These are phyloP conservation scores for Nemania bipapillata DNA, from an alignment of 2,329 filamentous ascomycete species.

Conservation along the genomic window DNA sequence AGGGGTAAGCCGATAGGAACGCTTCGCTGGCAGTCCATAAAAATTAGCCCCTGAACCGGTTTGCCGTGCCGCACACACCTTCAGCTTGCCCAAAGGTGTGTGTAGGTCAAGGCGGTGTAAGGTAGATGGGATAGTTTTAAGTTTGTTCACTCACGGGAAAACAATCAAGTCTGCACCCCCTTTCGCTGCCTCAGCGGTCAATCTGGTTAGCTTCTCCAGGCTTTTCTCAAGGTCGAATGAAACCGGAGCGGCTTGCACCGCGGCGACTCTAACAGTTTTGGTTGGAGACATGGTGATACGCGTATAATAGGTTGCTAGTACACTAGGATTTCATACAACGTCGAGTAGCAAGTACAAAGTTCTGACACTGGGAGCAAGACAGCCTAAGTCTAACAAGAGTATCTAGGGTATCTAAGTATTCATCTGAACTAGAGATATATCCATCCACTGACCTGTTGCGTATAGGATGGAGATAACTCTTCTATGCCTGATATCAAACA, in stretches of 20 bases:
- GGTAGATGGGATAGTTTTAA: not conserved
- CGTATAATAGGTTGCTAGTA: slow-evolving; percentile 1
- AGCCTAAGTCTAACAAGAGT: slow-evolving; percentile 13
- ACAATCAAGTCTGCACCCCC: slow-evolving; percentile 55
- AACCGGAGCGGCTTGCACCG: slow-evolving; percentile 56
- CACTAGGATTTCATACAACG: not conserved
- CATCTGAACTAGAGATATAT: not conserved
- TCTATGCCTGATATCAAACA: slow-evolving; percentile 9
- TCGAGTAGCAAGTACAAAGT: not conserved
- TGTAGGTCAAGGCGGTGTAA: not conserved
- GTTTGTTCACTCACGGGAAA: slow-evolving; percentile 53
- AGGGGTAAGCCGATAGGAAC: slow-evolving; percentile 57
- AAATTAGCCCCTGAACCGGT: slow-evolving; percentile 6
- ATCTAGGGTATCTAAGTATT: not conserved
- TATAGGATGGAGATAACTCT: not conserved
- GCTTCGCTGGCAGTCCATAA: slow-evolving; percentile 49
- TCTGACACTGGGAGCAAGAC: not conserved
- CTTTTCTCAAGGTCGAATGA: slow-evolving; percentile 54
- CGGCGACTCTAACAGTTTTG: slow-evolving; percentile 53
- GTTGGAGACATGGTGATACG: slow-evolving; percentile 32
- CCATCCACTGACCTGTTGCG: slow-evolving; percentile 1
- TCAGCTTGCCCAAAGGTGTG: not conserved
- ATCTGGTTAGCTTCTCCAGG: slow-evolving; percentile 51
- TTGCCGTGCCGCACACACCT: not conserved
- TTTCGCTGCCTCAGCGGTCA: slow-evolving; percentile 52